phyloP scores from a whole-genome alignment of 257 asterid genomes.

The Voacanga thouarsii region DNA sequence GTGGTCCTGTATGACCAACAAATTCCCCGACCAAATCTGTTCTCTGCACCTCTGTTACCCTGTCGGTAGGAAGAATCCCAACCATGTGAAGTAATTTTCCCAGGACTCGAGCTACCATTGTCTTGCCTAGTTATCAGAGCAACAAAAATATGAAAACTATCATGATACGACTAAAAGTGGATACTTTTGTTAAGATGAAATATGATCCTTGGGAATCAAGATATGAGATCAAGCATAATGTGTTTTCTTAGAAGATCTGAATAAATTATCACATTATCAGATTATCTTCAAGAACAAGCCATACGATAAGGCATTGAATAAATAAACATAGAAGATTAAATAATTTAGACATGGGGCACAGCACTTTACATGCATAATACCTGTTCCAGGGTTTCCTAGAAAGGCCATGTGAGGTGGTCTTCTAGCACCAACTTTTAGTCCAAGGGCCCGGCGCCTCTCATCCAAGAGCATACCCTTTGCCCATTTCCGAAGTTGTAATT shows the following conservation, averaged over 20 bases:
- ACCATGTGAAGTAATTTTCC: constrained; percentile 84
- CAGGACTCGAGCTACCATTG: constrained; percentile 81
- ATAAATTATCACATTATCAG: neutral
- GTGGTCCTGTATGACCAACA: constrained; percentile 82
- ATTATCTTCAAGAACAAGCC: neutral
- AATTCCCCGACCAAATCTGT: constrained; percentile 88
- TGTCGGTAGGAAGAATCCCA: constrained; percentile 75
- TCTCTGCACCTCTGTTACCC: constrained; percentile 90
- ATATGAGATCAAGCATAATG: neutral
- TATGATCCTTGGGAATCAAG: neutral
- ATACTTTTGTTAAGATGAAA: neutral
- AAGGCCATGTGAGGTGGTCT: constrained; percentile 98
- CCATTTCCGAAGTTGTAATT: constrained; percentile 79
- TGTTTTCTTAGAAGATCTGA: neutral
- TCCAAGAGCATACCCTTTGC: constrained; percentile 95
- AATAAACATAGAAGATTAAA: neutral
- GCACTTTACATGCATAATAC: constrained; percentile 23
- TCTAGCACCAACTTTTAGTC: constrained; percentile 76
- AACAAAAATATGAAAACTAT: neutral
- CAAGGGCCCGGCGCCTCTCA: constrained; percentile 83
- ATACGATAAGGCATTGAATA: neutral
- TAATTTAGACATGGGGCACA: neutral
- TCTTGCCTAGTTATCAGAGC: constrained; percentile 53
- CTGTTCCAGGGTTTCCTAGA: constrained; percentile 98
- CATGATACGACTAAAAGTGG: neutral